These are phyloP conservation scores for Apiotrichum siamense DNA, from an alignment of 1,284 basidiomycete species.

Conservation along the genomic window DNA sequence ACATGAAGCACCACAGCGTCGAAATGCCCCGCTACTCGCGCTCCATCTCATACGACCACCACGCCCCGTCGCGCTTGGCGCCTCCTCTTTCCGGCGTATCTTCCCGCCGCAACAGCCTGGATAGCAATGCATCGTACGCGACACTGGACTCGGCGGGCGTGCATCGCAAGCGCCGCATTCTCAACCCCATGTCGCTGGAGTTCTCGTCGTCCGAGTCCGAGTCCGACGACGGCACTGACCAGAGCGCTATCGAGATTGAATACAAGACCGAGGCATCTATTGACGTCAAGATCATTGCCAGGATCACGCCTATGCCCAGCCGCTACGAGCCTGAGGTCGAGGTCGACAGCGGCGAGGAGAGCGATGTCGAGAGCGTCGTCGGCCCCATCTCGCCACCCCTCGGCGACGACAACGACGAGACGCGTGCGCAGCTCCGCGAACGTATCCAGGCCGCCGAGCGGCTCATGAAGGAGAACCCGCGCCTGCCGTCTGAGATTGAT, in stretches of 20 bases:
- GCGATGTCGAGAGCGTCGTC: not conserved
- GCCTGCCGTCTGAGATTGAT: conserved; percentile 3
- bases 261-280: not conserved
- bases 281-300: not conserved
- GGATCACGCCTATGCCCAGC: not conserved
- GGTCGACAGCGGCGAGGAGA: not conserved
- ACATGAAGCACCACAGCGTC: not conserved
- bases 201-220: not conserved
- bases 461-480: not conserved
- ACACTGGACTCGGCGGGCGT: not conserved
- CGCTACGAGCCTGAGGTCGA: too few species aligned
- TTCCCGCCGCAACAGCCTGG: not conserved
- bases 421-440: not conserved
- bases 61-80: not conserved
- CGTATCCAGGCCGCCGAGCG: not conserved
- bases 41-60: not conserved
- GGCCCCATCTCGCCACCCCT: not conserved
- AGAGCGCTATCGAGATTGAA: not conserved
- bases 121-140: not conserved
- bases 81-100: not conserved
- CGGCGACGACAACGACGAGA: not conserved
- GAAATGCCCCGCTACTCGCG: not conserved
- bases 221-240: not conserved
- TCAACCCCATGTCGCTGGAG: not conserved
- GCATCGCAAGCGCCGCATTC: not conserved